A percentile compares a stretch with the other conserved stretches of the same genome.
These are phyloP conservation scores for Starmera quercuum DNA, from an alignment of 805 yeast genomes.

Conservation along the genomic window DNA sequence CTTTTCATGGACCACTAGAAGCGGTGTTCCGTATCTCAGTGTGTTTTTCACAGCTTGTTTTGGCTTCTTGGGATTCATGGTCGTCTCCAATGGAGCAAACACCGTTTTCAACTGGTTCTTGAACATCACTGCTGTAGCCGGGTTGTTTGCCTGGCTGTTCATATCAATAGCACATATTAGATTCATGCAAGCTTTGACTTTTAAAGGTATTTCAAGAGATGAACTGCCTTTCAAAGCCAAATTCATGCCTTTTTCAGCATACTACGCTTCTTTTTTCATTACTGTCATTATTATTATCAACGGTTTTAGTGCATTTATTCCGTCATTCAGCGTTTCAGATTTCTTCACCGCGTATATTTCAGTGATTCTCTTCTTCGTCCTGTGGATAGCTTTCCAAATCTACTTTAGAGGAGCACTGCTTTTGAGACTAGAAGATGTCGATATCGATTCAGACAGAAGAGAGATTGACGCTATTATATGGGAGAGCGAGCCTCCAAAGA, in stretches of 20 bases:
- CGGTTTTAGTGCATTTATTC: slow-evolving; percentile 61
- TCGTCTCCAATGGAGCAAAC: slow-evolving; percentile 41
- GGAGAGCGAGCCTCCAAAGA: slow-evolving; percentile 48
- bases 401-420: slow-evolving; percentile 41
- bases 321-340: slow-evolving; percentile 38
- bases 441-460: slow-evolving; percentile 61
- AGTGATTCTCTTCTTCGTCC: slow-evolving; percentile 46
- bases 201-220: slow-evolving; percentile 59
- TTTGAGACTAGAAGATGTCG: slow-evolving; percentile 50
- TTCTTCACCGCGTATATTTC: slow-evolving; percentile 73
- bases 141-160: slow-evolving; percentile 66
- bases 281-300: slow-evolving; percentile 57
- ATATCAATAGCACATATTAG: slow-evolving; percentile 59
- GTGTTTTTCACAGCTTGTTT: slow-evolving; percentile 51
- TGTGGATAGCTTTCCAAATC: slow-evolving; percentile 49
- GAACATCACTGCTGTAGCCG: slow-evolving; percentile 72
- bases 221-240: slow-evolving; percentile 67
- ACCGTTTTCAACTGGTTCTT: slow-evolving; percentile 66
- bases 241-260: slow-evolving; percentile 62
- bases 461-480: slow-evolving; percentile 52
- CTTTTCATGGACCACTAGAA: slow-evolving; percentile 39
- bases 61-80: slow-evolving; percentile 60
- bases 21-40: slow-evolving; percentile 56
- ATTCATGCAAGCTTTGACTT: slow-evolving; percentile 57
- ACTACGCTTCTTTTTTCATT: slow-evolving; percentile 50